Conservation (phyloP, 2,329 filamentous ascomycete genomes). For the Ophiostoma pallidulum region DNA sequence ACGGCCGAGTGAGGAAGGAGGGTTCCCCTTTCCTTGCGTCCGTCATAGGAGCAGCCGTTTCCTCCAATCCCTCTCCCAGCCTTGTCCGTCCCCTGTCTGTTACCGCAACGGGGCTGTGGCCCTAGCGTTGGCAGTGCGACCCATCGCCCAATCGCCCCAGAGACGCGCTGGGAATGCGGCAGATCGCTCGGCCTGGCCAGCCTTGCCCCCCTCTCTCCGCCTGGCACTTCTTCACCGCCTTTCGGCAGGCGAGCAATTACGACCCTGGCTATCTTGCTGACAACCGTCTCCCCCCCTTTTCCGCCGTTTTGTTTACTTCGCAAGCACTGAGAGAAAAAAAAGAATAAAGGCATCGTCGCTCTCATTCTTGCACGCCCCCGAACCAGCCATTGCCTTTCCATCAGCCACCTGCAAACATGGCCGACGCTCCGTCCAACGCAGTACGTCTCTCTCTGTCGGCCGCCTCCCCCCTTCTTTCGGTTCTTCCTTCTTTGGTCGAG, state of each 20-base stretch:
- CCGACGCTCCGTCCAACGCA: constrained; percentile 11
- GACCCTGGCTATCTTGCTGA: neutral
- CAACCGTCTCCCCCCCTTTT: too few relatives aligned
- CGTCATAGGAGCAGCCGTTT: too few relatives aligned
- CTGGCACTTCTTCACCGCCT: constrained; percentile 7
- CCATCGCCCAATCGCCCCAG: neutral
- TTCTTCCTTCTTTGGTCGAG: neutral
- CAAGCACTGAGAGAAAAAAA: too few relatives aligned
- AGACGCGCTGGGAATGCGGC: too few relatives aligned
- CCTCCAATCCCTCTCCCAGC: too few relatives aligned
- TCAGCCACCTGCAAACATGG: constrained; percentile 6
- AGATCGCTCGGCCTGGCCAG: neutral
- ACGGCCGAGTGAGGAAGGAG: too few relatives aligned
- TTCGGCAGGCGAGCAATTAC: neutral
- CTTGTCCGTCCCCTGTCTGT: too few relatives aligned
- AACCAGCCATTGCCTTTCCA: neutral
- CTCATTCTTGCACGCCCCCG: neutral
- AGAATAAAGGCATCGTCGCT: too few relatives aligned
- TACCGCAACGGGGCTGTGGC: too few relatives aligned
- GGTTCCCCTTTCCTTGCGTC: too few relatives aligned
- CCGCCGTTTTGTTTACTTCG: constrained; percentile 6
- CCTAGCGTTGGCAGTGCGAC: neutral
- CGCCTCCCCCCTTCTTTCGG: neutral
- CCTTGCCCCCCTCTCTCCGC: constrained; percentile 2
- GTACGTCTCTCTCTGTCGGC: constrained; percentile 5